These are phyloP conservation scores for Aspergillus homomorphus DNA, from an alignment of 495 filamentous ascomycete species.

Conservation along the genomic window DNA sequence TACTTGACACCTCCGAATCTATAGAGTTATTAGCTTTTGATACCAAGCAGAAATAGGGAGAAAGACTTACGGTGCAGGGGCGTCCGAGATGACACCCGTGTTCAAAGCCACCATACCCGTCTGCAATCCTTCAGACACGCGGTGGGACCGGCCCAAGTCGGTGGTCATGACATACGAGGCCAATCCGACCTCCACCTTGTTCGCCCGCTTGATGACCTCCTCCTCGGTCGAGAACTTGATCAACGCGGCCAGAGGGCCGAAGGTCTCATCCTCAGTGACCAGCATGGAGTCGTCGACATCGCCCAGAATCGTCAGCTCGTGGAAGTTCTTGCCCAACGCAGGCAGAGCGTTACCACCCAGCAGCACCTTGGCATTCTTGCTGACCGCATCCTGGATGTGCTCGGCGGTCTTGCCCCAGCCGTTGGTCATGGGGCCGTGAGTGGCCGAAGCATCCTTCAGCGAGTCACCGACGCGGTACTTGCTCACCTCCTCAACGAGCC, in stretches of 20 bases:
- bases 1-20: constrained; percentile 54
- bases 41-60: background rate
- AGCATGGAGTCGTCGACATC: constrained; percentile 46
- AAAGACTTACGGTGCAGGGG: constrained; percentile 21
- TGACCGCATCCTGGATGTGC: constrained; percentile 54
- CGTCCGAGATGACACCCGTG: constrained; percentile 32
- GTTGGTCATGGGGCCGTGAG: constrained; percentile 47
- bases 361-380: constrained; percentile 52
- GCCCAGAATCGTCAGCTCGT: constrained; percentile 47
- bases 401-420: constrained; percentile 54
- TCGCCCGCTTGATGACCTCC: constrained; percentile 49
- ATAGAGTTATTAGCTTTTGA: constrained; percentile 9
- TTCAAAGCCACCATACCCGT: constrained; percentile 56
- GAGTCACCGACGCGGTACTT: constrained; percentile 17
- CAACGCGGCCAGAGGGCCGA: constrained; percentile 53
- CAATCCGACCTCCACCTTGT: constrained; percentile 46
- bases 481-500: constrained; percentile 41
- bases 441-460: constrained; percentile 55
- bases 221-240: constrained; percentile 50
- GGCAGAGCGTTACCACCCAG: constrained; percentile 63
- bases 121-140: constrained; percentile 49
- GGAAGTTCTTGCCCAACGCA: constrained; percentile 50
- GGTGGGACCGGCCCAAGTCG: constrained; percentile 42
- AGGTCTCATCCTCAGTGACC: constrained; percentile 54
- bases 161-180: constrained; percentile 50